These are phyloP conservation scores for Geopyxis carbonaria DNA, from an alignment of 495 filamentous ascomycete species.

Conservation along the genomic window DNA sequence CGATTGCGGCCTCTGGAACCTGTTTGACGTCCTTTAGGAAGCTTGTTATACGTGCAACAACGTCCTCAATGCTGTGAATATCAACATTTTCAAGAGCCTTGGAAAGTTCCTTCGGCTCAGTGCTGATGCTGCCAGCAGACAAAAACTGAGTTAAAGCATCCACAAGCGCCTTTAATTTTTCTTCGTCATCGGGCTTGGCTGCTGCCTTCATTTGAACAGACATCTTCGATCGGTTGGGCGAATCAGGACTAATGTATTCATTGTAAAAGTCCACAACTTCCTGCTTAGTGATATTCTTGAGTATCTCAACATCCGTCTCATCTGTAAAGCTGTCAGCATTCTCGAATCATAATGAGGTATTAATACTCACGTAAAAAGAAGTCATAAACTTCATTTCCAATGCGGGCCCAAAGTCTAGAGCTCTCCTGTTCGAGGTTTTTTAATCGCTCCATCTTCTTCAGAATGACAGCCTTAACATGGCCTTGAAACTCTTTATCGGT, in stretches of 20 bases:
- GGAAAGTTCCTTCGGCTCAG: slow-evolving; percentile 31
- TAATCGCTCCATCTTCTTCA: slow-evolving; percentile 73
- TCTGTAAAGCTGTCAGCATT: slow-evolving; percentile 29
- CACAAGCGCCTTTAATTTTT: slow-evolving; percentile 39
- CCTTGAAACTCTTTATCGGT: slow-evolving; percentile 68
- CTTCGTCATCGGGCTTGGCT: slow-evolving; percentile 29
- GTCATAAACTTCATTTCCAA: slow-evolving; percentile 72
- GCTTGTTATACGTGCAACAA: slow-evolving; percentile 28
- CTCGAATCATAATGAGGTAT: background rate
- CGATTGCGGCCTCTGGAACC: slow-evolving; percentile 29
- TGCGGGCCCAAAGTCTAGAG: slow-evolving; percentile 63
- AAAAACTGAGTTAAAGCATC: slow-evolving; percentile 35
- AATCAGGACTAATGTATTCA: slow-evolving; percentile 57
- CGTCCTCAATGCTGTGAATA: slow-evolving; percentile 28
- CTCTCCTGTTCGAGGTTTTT: slow-evolving; percentile 85
- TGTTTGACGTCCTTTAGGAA: slow-evolving; percentile 36
- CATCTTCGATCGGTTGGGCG: slow-evolving; percentile 57
- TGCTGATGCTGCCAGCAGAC: slow-evolving; percentile 31
- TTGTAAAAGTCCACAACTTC: slow-evolving; percentile 68
- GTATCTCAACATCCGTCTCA: slow-evolving; percentile 56
- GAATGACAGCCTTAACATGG: slow-evolving; percentile 79
- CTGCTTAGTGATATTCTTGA: slow-evolving; percentile 56
- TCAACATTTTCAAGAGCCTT: slow-evolving; percentile 34
- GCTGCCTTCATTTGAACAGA: slow-evolving; percentile 63
- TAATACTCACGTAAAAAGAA: slow-evolving; percentile 55